A percentile compares a stretch with the other conserved stretches of the same genome.
These are phyloP conservation scores for Haplosporangium sp. DNA, from an alignment of 371 early-diverging fungal genomes.

Conservation along the genomic window DNA sequence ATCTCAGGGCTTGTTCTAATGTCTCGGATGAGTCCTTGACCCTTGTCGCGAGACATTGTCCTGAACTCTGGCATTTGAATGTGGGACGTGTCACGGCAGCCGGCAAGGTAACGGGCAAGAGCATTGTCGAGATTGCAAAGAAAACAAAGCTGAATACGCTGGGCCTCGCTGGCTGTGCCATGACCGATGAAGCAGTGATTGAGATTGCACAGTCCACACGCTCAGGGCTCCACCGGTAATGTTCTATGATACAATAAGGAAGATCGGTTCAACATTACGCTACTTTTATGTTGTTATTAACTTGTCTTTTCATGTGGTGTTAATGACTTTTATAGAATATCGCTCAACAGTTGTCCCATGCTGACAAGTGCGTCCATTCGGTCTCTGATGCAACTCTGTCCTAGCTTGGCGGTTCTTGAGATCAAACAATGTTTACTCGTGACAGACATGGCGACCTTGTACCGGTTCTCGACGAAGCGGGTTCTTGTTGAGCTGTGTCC, in stretches of 20 bases:
- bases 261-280: neutral
- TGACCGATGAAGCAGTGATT: slow-evolving; percentile 67
- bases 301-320: neutral
- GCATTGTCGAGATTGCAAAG: slow-evolving; percentile 64
- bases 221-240: slow-evolving; percentile 59
- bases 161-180: slow-evolving; percentile 69
- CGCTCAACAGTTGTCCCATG: slow-evolving; percentile 67
- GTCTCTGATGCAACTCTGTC: slow-evolving; percentile 60
- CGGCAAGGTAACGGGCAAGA: slow-evolving; percentile 60
- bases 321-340: slow-evolving; percentile 49
- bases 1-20: slow-evolving; percentile 67
- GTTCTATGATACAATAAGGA: too few species aligned
- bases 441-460: slow-evolving; percentile 48
- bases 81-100: slow-evolving; percentile 68
- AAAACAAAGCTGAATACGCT: slow-evolving; percentile 62
- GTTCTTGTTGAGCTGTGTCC: slow-evolving; percentile 52
- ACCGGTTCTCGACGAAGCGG: slow-evolving; percentile 42
- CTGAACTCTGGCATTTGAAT: slow-evolving; percentile 62
- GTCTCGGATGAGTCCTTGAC: slow-evolving; percentile 64
- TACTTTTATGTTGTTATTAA: slow-evolving; percentile 1
- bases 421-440: slow-evolving; percentile 65
- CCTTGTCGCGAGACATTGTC: slow-evolving; percentile 60
- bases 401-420: slow-evolving; percentile 66
- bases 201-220: slow-evolving; percentile 61
- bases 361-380: slow-evolving; percentile 63